Base-by-base conservation (phyloP, 768 basidiomycete genomes). In the Boletus edulis region DNA sequence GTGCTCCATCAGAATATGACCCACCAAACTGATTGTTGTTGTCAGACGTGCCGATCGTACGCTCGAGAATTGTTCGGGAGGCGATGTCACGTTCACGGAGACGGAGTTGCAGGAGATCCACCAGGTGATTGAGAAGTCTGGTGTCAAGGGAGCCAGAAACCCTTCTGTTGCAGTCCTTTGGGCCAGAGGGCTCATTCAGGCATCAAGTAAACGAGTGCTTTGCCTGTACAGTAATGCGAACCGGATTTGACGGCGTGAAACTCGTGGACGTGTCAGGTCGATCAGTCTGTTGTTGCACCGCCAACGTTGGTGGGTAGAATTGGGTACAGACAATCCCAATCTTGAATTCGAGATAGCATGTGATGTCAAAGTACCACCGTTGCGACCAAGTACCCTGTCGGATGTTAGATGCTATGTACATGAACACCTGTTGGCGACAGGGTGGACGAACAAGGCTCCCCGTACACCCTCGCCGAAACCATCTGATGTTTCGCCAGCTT, bases 41-140 rank as follows among this genome's bases (percentile, higher is more conserved):
- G 12, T 14, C 47, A 75, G 69, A 52, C 64, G 68, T 18, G 63
- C 67, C 18, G 66, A 73, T 2, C 72, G 79, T 32, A 76, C 80
- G 18, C 57, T 74, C 29, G 77, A 83, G 60, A 80, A 80, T 43
- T 65, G 77, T 48, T 63, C 64, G n/a, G 77, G 76, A 0, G 75
- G 74, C 32, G 68, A 78, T 35, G 62, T 84, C 42, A 64, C 62
- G 39, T 68, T 85, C 29, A 65, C 73, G 17, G 57, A 68, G 4
- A 67, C 68, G 7, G 83, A 82, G 39, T 41, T 75, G 45, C 59
- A 68, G 46, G 72, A 74, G 49, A 72, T 84, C 38, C 62, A 73
- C 24, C 62, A 69, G 31, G 64, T 75, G 42, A 61, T 80, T 2
- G 65, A 73, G 17, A 62, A 54, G 9, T 60, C 68, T 39, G 66